Evolutionary conservation across 768 basidiomycete species (phyloP), one percentile per base, ranked within the genome.

Genomic region (Suillus subaureus): DNA sequence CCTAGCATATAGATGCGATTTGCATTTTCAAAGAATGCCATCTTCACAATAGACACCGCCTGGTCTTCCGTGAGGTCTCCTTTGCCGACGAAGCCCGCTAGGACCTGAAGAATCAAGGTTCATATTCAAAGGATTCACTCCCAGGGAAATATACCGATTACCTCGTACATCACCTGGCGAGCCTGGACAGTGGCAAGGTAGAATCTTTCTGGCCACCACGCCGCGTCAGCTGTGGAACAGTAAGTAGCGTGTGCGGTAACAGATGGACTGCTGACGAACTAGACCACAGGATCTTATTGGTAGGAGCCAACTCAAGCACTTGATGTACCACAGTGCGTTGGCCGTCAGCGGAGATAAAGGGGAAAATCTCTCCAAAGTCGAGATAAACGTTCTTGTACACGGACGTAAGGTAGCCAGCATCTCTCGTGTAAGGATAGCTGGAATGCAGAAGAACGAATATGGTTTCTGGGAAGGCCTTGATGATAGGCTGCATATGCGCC

Each of bases 281-380:
- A 5, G 90, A 92, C 89, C 90, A 94, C 79, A 94, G 72, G 33
- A 93, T 85, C 72, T 93, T 94, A 73, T 88, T 92, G 35, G 88
- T 91, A 15, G 92, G 92, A 21, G 84, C 80, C 16, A 92, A 76
- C 74, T 93, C 92, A 2, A 93, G 77, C 26, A 91, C 78, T 71
- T 93, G 86, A 31, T 80, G 82, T 35, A 93, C 74, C 55, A 88
- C 81, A 0, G 75, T 70, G 13, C 84, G 79, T 73, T 93, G 92
- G 3, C 91, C 92, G 7, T 83, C 80, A 0, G 77, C 79, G 0
- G 89, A 89, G 49, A 93, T 78, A 63, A 85, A 79, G 0, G 91
- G 91, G 67, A 92, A 93, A 23, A 92, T 79, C 83, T 91, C 89
- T 47, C 92, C 92, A 72, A 93, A 90, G 74, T 94, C 92, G 54